Base-by-base conservation (phyloP, 2,329 filamentous ascomycete species). In the Colletotrichum ledebouriae region DNA sequence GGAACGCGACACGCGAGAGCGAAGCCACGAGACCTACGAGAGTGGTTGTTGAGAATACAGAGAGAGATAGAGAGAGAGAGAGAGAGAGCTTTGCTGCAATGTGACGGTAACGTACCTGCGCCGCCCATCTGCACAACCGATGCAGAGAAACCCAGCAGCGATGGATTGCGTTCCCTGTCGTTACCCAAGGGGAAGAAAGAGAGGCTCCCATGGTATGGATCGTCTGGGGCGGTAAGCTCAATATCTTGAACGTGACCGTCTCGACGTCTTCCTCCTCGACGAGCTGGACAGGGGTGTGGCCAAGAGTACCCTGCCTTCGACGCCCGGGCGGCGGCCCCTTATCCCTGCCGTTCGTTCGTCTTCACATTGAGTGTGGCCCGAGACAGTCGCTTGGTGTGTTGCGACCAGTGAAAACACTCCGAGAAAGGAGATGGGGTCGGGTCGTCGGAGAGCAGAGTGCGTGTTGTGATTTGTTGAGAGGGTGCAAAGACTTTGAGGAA, bases 321-420 rank as follows among this genome's bases (percentile, higher is more conserved):
- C 55, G 39, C 39, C 55, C 55, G 20, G 10, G 13, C n/a, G 41
- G 11, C 22, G 22, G 22, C 22, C 11, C 56, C n/a, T 11, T 9
- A 34, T 37, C 42, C 56, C 56, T 59, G 58, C 33, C 29, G 52
- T 17, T 6, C 22, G 46, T n/a, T 6, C 22, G 46, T n/a, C 46
- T 42, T 46, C 58, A 52, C 37, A 34, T 62, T 34, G 41, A 49
- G 25, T 29, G 49, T 66, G 49, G 41, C 10, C 34, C 47, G 22
- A 3, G 33, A 20, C 10, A 25, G 25, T 29, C 25, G 29, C 29
- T 15, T 50, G 29, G 17, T 49, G 17, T 49, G 17, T 9, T 29
- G 13, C 12, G 29, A 20, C 65, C 60, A 68, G 57, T 64, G 2
- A 53, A 37, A 67, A 59, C 11, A 25, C 12, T 49, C 53, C 53